Evolutionary conservation across 2,329 filamentous ascomycete species (phyloP).

Genomic region (Colletotrichum nymphaeae): DNA sequence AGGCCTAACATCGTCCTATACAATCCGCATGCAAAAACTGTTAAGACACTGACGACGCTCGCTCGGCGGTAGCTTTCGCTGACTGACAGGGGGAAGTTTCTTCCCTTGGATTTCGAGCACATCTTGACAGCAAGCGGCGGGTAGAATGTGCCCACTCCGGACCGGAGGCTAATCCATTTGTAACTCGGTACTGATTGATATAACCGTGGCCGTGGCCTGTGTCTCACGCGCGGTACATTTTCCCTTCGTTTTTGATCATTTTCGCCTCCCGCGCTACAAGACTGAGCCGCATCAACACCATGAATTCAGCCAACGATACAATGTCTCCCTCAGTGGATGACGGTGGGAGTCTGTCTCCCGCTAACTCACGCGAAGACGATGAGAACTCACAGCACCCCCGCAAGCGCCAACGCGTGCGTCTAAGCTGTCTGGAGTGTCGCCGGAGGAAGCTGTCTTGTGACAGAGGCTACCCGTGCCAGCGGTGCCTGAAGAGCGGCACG

Average conservation of each 20-base stretch:
- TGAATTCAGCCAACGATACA: conserved; percentile 13
- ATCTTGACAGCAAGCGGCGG: conserved; percentile 32
- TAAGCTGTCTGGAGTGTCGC: conserved; percentile 71
- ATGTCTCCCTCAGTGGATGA: conserved; percentile 42
- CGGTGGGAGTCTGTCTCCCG: conserved; percentile 28
- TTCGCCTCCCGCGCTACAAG: conserved; percentile 1
- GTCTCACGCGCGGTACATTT: conserved; percentile 5
- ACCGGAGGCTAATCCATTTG: conserved; percentile 30
- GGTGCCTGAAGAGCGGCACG: conserved; percentile 71
- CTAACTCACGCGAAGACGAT: conserved; percentile 39
- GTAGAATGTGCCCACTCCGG: conserved; percentile 24
- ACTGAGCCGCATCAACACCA: background rate
- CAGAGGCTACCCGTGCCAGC: conserved; percentile 70
- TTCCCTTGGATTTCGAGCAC: conserved; percentile 29
- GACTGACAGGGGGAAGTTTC: conserved; percentile 34
- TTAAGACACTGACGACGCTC: background rate
- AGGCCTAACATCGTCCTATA: background rate
- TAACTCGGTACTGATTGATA: conserved; percentile 33
- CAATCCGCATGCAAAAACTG: background rate
- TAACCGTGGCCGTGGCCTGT: conserved; percentile 29
- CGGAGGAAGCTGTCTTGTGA: conserved; percentile 72
- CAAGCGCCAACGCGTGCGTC: conserved; percentile 69
- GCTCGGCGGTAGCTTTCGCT: conserved; percentile 21
- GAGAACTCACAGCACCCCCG: conserved; percentile 52
- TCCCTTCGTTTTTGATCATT: conserved; percentile 28